Conservation (phyloP, 768 basidiomycete genomes). For the Suillus alpinus region DNA sequence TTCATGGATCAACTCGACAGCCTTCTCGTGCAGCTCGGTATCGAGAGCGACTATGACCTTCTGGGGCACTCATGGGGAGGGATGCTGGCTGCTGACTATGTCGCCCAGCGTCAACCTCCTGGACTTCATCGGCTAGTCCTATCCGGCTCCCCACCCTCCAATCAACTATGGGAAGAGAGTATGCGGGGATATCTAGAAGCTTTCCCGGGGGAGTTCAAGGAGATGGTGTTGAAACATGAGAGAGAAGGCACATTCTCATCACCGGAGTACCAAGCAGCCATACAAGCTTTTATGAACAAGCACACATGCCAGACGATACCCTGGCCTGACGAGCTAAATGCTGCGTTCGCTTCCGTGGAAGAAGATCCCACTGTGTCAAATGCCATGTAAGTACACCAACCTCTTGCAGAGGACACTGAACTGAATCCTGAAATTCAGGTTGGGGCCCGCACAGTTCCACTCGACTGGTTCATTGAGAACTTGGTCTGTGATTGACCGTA, state of each 20-base stretch:
- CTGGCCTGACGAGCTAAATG: conserved; percentile 32
- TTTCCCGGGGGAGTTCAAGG: conserved; percentile 26
- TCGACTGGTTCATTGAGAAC: conserved; percentile 40
- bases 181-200: conserved; percentile 21
- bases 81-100: conserved; percentile 45
- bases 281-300: conserved; percentile 28
- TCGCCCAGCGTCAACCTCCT: conserved; percentile 33
- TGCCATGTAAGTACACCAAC: conserved; percentile 28
- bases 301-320: conserved; percentile 33
- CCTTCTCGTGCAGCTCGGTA: conserved; percentile 39
- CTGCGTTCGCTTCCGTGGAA: conserved; percentile 23
- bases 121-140: conserved; percentile 38
- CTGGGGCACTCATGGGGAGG: conserved; percentile 61
- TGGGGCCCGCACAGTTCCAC: conserved; percentile 33
- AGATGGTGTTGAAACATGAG: conserved; percentile 32
- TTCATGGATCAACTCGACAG: conserved; percentile 56
- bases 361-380: conserved; percentile 32
- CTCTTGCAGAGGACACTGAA: background rate
- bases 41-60: conserved; percentile 41
- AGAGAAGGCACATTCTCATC: conserved; percentile 29
- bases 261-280: conserved; percentile 32
- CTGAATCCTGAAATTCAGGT: conserved; percentile 2
- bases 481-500: conserved; percentile 46
- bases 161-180: conserved; percentile 26
- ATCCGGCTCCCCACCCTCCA: conserved; percentile 31